phyloP scores from a whole-genome alignment of 75 land plant genomes.

The Sequoiadendron giganteum region DNA sequence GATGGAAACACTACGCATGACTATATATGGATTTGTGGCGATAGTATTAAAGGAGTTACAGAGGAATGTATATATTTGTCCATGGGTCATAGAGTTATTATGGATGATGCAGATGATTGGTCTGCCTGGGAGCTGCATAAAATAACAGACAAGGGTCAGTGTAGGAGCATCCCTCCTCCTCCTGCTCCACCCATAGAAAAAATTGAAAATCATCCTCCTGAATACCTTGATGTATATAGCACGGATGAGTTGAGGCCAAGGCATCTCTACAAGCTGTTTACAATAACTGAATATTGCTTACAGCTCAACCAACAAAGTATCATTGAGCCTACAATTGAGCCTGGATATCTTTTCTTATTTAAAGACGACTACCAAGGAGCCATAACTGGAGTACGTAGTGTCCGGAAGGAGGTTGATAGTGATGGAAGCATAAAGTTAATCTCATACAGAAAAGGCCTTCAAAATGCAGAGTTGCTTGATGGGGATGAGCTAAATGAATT shows the following conservation, averaged over 20 bases:
- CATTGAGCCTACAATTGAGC: neutral
- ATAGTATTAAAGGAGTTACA: neutral
- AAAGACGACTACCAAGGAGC: neutral
- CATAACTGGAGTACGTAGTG: neutral
- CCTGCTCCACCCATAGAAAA: neutral
- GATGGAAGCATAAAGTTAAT: neutral
- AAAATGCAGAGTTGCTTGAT: neutral
- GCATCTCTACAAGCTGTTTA: neutral
- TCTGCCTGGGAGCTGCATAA: conserved; percentile 1
- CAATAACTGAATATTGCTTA: neutral
- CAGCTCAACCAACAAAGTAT: neutral
- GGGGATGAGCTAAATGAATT: neutral
- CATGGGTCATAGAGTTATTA: neutral
- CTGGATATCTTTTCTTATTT: neutral
- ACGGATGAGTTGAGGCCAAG: neutral
- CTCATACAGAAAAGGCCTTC: neutral
- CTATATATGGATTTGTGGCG: neutral
- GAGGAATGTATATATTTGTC: neutral
- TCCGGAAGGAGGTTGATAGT: neutral
- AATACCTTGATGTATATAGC: conserved; percentile 1
- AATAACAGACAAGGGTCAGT: neutral
- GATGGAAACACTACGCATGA: neutral
- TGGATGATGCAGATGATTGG: conserved; percentile 7
- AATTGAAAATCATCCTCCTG: neutral
- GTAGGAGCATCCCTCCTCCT: neutral